Base-by-base conservation (phyloP, 371 early-diverging fungal species). In the Apophysomyces ossiformis region DNA sequence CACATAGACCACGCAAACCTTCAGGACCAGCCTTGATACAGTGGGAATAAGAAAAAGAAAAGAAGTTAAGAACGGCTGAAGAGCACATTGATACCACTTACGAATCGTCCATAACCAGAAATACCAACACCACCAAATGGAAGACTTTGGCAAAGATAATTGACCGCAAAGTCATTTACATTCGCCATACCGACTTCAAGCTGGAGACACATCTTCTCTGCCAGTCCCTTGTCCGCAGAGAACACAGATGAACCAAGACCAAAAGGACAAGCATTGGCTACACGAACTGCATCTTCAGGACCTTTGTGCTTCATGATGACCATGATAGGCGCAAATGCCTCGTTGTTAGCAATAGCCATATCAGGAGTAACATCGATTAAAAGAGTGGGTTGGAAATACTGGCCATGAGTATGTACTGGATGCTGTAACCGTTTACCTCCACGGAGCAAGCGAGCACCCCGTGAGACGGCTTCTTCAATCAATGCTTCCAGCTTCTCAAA, bases 91-190 rank as follows among this genome's bases (percentile, higher is more conserved):
- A 15, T 13, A 43, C 11, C n/a, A 69, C 68, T 69, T 66, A 72
- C 70, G 61, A 79, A 85, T 26, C 93, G 87, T 26, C 93, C 94
- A 73, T 92, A 90, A 5, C 94, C 94, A 61, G 88, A 88, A 47
- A 84, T 87, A 32, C 92, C 91, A 8, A 93, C 90, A 63, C 94
- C 94, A 41, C 93, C 94, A 78, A 94, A 94, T 11, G 94, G 94
- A 61, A 94, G 74, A 18, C 90, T 83, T 69, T 92, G 93, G 69
- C 92, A 92, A 12, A 95, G 83, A 63, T 95, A 95, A 64, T 91
- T 93, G 68, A 89, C 90, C 16, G 89, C 95, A 69, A 93, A 95
- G 74, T 94, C 95, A 68, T 95, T 95, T 69, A 94, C 79, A 58
- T 95, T 95, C 64, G 88, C 73, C 94, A 95, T 95, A 38, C 95